phyloP scores from a whole-genome alignment of 768 basidiomycete species.

The Suillus plorans region DNA sequence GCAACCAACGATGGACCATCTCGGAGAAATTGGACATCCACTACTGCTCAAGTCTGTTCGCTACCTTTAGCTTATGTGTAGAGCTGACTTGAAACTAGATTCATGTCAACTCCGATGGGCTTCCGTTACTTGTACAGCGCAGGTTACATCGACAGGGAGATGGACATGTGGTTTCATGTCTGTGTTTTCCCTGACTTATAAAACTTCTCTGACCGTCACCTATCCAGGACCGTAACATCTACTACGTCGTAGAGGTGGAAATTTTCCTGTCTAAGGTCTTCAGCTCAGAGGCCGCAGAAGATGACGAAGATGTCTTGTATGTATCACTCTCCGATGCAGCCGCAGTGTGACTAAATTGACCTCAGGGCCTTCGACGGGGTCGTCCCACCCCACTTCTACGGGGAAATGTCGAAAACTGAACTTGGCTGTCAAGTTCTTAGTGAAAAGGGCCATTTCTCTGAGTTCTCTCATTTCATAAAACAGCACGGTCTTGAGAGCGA shows the following conservation, averaged over 20 bases:
- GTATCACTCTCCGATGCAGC: slow-evolving; percentile 16
- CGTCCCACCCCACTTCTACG: slow-evolving; percentile 95
- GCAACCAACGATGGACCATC: slow-evolving; percentile 92
- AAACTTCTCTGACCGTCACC: slow-evolving; percentile 8
- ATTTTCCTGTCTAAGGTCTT: slow-evolving; percentile 85
- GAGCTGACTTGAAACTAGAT: slow-evolving; percentile 46
- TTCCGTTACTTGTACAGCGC: slow-evolving; percentile 91
- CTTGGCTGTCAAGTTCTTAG: slow-evolving; percentile 89
- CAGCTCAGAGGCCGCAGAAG: slow-evolving; percentile 48
- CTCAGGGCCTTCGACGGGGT: slow-evolving; percentile 77
- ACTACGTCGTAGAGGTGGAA: slow-evolving; percentile 93
- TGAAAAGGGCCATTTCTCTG: slow-evolving; percentile 87
- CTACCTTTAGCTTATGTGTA: background rate
- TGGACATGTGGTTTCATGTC: slow-evolving; percentile 96
- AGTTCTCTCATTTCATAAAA: slow-evolving; percentile 89
- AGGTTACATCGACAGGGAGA: slow-evolving; percentile 90
- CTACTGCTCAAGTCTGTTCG: slow-evolving; percentile 76
- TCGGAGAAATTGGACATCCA: slow-evolving; percentile 90
- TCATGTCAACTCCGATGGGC: slow-evolving; percentile 91
- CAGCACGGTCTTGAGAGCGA: slow-evolving; percentile 82
- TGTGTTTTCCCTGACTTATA: slow-evolving; percentile 23
- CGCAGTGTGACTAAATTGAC: background rate
- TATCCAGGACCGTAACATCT: slow-evolving; percentile 83
- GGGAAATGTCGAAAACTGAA: slow-evolving; percentile 96
- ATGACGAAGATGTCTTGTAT: slow-evolving; percentile 68